phyloP scores from a whole-genome alignment of 1,284 basidiomycete genomes.

The Trichosporon sp. region DNA sequence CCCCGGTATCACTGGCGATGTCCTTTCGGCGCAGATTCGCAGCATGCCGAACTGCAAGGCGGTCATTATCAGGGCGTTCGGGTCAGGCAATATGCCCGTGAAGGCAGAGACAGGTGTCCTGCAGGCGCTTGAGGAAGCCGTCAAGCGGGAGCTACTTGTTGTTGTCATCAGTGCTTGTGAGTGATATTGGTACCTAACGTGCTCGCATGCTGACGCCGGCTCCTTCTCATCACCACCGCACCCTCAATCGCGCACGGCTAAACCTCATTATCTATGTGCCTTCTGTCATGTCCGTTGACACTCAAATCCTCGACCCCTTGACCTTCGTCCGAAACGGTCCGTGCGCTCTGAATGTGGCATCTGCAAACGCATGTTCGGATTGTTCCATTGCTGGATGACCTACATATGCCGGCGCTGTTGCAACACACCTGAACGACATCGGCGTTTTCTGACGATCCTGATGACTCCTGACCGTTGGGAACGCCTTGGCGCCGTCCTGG shows the following conservation, averaged over 20 bases:
- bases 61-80: constrained; percentile 43
- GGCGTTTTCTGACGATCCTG: neutral
- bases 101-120: constrained; percentile 34
- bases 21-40: constrained; percentile 40
- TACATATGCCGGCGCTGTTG: too few species aligned
- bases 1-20: constrained; percentile 38
- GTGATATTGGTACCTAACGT: constrained; percentile 1
- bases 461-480: neutral
- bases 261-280: neutral
- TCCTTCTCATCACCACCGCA: neutral
- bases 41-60: constrained; percentile 40
- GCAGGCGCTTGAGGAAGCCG: constrained; percentile 31
- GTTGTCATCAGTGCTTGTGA: constrained; percentile 43
- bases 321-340: too few species aligned
- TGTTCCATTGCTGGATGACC: too few species aligned
- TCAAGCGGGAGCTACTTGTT: constrained; percentile 41
- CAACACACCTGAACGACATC: neutral
- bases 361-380: too few species aligned
- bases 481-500: neutral
- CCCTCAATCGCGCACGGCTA: neutral
- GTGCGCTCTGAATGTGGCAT: too few species aligned
- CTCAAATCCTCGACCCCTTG: too few species aligned
- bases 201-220: neutral
- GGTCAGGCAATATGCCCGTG: constrained; percentile 40
- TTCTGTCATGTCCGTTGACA: too few species aligned